Conservation (phyloP, 768 basidiomycete genomes). For the Pisolithus sp. region DNA sequence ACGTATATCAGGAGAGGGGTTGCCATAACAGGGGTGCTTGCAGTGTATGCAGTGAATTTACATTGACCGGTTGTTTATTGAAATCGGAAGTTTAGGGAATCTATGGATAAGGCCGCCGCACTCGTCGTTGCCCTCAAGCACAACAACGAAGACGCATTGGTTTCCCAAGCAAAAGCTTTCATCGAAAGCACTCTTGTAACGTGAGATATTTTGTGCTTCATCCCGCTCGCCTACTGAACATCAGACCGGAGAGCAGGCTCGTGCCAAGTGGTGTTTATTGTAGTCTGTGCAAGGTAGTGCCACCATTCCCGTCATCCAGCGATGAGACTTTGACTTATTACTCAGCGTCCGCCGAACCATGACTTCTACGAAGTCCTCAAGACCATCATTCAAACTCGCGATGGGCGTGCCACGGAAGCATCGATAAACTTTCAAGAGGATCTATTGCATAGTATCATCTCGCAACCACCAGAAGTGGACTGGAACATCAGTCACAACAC, state of each 20-base stretch:
- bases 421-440: conserved; percentile 37
- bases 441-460: conserved; percentile 52
- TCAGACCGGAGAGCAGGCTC: conserved; percentile 35
- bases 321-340: background rate
- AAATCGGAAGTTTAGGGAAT: conserved; percentile 32
- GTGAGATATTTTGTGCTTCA: conserved; percentile 26
- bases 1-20: conserved; percentile 60
- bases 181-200: conserved; percentile 45
- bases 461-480: conserved; percentile 45
- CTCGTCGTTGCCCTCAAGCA: conserved; percentile 43
- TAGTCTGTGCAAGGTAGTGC: conserved; percentile 50
- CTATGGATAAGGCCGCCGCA: conserved; percentile 45
- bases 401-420: conserved; percentile 23
- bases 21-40: conserved; percentile 14
- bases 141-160: conserved; percentile 52
- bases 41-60: conserved; percentile 7
- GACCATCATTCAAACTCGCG: conserved; percentile 36
- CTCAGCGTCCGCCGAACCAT: conserved; percentile 39
- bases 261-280: conserved; percentile 51
- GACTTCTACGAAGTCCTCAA: conserved; percentile 51
- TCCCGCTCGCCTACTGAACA: background rate
- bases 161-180: conserved; percentile 50
- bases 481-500: conserved; percentile 44
- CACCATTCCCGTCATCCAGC: background rate
- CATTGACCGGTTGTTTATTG: background rate